Conservation (phyloP, 352 stramenopile genomes). For the Thraustotheca clavata region DNA sequence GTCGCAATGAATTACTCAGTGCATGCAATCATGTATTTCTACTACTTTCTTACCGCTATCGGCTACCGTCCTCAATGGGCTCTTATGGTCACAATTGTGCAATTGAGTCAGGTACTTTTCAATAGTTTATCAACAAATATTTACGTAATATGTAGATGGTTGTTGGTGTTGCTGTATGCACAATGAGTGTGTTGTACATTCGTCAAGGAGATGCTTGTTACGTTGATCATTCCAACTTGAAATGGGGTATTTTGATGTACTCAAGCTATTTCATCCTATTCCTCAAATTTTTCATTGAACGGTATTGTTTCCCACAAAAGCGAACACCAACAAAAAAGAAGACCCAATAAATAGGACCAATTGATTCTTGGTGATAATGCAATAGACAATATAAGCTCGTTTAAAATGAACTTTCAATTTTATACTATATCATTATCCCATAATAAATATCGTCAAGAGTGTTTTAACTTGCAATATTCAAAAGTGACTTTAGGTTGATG, state of each 20-base stretch:
- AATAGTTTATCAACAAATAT: not conserved
- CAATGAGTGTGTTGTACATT: constrained; percentile 71
- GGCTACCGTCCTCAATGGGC: constrained; percentile 67
- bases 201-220: constrained; percentile 50
- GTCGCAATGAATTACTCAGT: constrained; percentile 98
- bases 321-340: not conserved
- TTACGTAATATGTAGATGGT: constrained; percentile 35
- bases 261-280: constrained; percentile 91
- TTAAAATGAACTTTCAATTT: too few species aligned
- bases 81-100: constrained; percentile 77
- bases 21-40: constrained; percentile 97
- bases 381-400: too few species aligned
- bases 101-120: constrained; percentile 43
- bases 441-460: not conserved
- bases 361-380: too few species aligned
- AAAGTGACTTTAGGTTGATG: too few species aligned
- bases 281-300: constrained; percentile 86
- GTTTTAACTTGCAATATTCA: too few species aligned
- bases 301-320: constrained; percentile 45
- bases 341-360: not conserved
- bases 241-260: constrained; percentile 90
- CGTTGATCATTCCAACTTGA: constrained; percentile 75
- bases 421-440: not conserved
- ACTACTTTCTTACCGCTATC: constrained; percentile 88
- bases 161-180: constrained; percentile 61